A percentile compares a stretch with the other conserved stretches of the same genome.
Evolutionary conservation across 1,284 basidiomycete genomes (phyloP).

Genomic region (Austropuccinia psidii): DNA sequence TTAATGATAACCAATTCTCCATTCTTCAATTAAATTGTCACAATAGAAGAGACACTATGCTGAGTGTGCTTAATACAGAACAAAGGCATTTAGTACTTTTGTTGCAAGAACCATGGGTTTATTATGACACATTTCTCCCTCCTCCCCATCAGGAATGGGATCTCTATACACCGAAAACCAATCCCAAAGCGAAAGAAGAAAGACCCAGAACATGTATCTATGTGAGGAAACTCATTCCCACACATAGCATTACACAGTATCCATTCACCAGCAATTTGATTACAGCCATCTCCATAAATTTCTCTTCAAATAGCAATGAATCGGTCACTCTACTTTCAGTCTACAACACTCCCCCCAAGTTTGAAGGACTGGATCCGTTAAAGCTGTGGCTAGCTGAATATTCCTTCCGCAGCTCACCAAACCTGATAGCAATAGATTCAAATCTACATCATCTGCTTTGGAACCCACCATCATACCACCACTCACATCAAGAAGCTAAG

Average conservation of each 20-base stretch:
- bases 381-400: not conserved
- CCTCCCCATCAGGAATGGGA: not conserved
- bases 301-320: not conserved
- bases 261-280: no score
- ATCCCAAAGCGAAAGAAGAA: not conserved
- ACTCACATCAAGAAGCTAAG: not conserved
- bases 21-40: conserved; percentile 13
- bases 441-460: conserved; percentile 9
- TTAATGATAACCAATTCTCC: no score
- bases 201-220: not conserved
- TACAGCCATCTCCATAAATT: no score
- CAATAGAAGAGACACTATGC: conserved; percentile 8
- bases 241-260: not conserved
- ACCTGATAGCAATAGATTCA: not conserved
- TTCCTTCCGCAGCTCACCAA: not conserved
- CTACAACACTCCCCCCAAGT: not conserved
- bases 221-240: not conserved
- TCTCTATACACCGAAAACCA: not conserved
- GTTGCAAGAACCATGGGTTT: conserved; percentile 7
- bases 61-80: not conserved
- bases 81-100: not conserved
- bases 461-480: conserved; percentile 3
- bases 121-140: not conserved
- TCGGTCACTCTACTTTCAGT: not conserved
- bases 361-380: not conserved